phyloP scores from a whole-genome alignment of 371 early-diverging fungal genomes.

The Actinomortierella wolfii region DNA sequence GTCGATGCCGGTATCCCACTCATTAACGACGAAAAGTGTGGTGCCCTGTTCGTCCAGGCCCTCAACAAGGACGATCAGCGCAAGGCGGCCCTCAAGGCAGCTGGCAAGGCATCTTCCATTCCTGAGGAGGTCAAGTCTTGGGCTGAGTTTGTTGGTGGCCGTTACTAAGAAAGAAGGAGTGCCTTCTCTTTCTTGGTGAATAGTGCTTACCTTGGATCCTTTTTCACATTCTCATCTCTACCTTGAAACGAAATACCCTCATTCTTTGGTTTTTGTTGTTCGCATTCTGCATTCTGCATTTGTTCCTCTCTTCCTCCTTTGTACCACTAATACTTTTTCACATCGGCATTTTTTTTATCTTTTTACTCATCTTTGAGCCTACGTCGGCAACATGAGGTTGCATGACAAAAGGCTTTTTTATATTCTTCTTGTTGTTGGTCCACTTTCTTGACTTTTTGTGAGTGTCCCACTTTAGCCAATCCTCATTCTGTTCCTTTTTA shows the following conservation, averaged over 20 bases:
- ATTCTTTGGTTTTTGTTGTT: neutral
- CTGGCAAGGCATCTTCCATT: constrained; percentile 29
- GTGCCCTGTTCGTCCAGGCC: constrained; percentile 82
- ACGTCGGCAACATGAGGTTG: too few species aligned
- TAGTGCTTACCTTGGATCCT: too few species aligned
- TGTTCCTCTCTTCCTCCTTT: neutral
- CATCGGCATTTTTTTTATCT: constrained; percentile 9
- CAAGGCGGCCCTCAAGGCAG: constrained; percentile 41
- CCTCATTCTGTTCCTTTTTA: constrained; percentile 4
- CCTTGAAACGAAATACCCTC: too few species aligned
- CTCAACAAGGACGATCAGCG: constrained; percentile 52
- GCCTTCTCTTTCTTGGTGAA: neutral
- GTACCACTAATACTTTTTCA: neutral
- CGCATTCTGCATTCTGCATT: neutral
- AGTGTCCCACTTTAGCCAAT: too few species aligned
- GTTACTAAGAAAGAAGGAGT: constrained; percentile 16
- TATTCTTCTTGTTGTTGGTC: constrained; percentile 8
- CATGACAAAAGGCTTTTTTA: too few species aligned
- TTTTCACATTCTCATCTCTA: too few species aligned
- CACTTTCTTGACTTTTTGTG: constrained; percentile 2
- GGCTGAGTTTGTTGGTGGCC: constrained; percentile 62
- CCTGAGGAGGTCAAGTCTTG: constrained; percentile 69
- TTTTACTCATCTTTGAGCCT: constrained; percentile 4
- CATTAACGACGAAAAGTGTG: constrained; percentile 84
- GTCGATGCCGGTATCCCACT: constrained; percentile 90